Base-by-base conservation (phyloP, 768 basidiomycete genomes). In the Filobasidium floriforme region DNA sequence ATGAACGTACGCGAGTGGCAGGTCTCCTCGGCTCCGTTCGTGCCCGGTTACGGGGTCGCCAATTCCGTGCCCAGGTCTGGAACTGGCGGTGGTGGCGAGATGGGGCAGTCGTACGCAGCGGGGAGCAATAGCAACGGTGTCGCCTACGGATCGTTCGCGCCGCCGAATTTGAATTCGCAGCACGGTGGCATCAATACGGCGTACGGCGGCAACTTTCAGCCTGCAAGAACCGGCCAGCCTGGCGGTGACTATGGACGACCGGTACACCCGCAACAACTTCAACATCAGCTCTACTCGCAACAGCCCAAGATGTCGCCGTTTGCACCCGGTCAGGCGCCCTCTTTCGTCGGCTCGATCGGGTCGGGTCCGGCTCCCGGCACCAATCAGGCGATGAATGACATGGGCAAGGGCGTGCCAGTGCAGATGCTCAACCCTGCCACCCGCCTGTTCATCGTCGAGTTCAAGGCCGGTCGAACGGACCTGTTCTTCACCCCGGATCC, bases 391-490 rank as follows among this genome's bases (percentile, higher is more conserved):
- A 73, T 84, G 41, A 78, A 72, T 44, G 84, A 92, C 63, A 86
- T 94, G 26, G 93, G 94, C 60, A 88, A 88, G 73, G 94, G 94
- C 41, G 85, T 97, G 0, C 91, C 92, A 0, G 83, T 97, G 19
- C 86, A 88, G 75, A 79, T 88, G 59, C 87, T 99, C 49, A 88
- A 92, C 0, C 77, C 88, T 14, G 85, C 86, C 41, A 90, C 88
- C 82, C 91, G 89, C n/a, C 84, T 99, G 9, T 97, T 85, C 82
- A 93, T 97, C 72, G 89, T 97, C 72, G 89, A 96, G 78, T 99
- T 99, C 84, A 99, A 97, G 80, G 93, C 93, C 0, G 91, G 92
- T 0, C 86, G 94, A 46, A 92, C 92, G 69, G 94, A 98, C 77
- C 80, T 99, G 29, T 98, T 92, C 80, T 98, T 96, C 78, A 83